Evolutionary conservation across 148 eudicot genomes (phyloP), one percentile per base, ranked within the genome.

Genomic region (Euryodendron excelsum): DNA sequence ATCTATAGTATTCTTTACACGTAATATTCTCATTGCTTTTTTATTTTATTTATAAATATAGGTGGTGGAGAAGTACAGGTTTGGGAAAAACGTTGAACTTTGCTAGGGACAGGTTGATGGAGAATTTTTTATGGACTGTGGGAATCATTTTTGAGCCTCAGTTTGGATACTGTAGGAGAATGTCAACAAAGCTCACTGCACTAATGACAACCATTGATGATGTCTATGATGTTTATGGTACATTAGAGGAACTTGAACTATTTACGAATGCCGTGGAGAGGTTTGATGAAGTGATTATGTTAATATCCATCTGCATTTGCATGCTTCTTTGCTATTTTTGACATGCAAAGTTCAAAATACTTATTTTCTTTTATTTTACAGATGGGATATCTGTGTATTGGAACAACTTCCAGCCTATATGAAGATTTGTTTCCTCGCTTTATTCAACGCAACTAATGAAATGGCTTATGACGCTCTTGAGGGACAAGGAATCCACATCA

Each of bases 341-440:
- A 41, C 45, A 41, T 41, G 8, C 7, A 41, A 9, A 41, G 8
- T 4, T 41, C 45, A 41, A 1, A 31, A 31, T 31, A n/a, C n/a
- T n/a, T n/a, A 15, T 17, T 14, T 21, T 31, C 5, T 17, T 34
- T 34, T 17, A 31, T 37, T 63, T n/a, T 33, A 13, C 27, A 83
- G 82, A 52, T 83, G 85, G 85, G 82, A 83, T 47, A 25, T 78
- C 15, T 60, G 25, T 18, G 71, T 62, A 11, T 30, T 82, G 12
- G 68, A 82, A 14, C 53, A 78, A 41, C 81, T 82, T 50, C 85
- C 85, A 23, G 62, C 73, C 39, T 82, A 73, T 31, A 78, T 82
- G 78, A 78, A 82, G 78, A 73, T 82, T 23, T 82, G 81, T 28
- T 82, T 73, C 55, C 50, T 44, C 0, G 75, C 62, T 23, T 28